A percentile compares a stretch with the other conserved stretches of the same genome.
Evolutionary conservation across 257 asterid species (phyloP).

Genomic region (Catharanthus roseus): DNA sequence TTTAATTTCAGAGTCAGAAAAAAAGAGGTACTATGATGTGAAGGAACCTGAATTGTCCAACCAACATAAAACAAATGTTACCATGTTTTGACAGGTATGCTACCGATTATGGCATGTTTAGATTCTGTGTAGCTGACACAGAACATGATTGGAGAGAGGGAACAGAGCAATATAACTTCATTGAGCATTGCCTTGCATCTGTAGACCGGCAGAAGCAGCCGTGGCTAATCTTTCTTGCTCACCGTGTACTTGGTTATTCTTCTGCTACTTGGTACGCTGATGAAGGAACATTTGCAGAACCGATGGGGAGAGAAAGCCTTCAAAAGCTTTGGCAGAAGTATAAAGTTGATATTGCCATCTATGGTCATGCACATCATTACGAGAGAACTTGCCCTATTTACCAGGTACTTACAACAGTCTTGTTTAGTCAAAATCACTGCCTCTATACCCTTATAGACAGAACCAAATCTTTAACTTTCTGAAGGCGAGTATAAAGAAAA

Average conservation of each 20-base stretch:
- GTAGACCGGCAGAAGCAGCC: constrained; percentile 84
- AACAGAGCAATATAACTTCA: constrained; percentile 70
- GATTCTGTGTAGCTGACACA: constrained; percentile 79
- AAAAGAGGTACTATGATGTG: neutral
- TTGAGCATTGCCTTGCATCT: constrained; percentile 69
- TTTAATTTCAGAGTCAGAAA: neutral
- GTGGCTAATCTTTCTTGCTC: constrained; percentile 81
- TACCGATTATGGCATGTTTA: constrained; percentile 89
- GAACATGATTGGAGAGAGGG: constrained; percentile 96
- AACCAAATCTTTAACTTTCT: too few relatives aligned
- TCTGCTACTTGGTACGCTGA: constrained; percentile 43
- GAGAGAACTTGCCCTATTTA: constrained; percentile 79
- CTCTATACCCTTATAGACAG: too few relatives aligned
- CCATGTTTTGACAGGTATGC: constrained; percentile 48
- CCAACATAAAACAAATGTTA: neutral
- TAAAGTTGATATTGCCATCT: constrained; percentile 78
- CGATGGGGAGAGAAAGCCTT: constrained; percentile 87
- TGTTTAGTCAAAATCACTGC: neutral
- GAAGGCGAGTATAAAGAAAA: too few relatives aligned
- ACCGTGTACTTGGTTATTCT: constrained; percentile 82
- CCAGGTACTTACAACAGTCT: constrained; percentile 40
- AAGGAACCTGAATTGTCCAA: neutral
- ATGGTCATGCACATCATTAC: constrained; percentile 66
- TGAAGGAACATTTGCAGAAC: constrained; percentile 76
- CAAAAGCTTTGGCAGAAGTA: constrained; percentile 92